Base-by-base conservation (phyloP, 176 grass and related monocot species). In the Triticum dicoccoides region DNA sequence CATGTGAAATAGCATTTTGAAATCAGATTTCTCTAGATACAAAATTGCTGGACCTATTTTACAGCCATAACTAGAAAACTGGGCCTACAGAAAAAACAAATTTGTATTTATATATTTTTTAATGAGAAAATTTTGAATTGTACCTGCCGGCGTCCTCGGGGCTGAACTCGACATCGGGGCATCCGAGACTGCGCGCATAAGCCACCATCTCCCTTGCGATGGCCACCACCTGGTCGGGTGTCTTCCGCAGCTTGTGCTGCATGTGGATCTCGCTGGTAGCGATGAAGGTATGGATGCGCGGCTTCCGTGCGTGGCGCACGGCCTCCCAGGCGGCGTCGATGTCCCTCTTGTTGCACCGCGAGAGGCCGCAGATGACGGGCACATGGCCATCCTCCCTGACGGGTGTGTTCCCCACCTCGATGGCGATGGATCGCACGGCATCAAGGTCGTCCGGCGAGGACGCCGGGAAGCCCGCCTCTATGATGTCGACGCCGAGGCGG, bases 121-220 rank as follows among this genome's bases (percentile, higher is more conserved):
- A 44, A 56, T 5, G 47, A 35, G 65, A 69, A 69, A 33, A 54
- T 14, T 56, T 64, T 54, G 30, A 41, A 20, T 11, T 42, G 9
- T 88, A 99, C 97, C 97, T 96, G 49, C 97, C 97, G 25, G 97
- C 94, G 21, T 99, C 94, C 86, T 99, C 97, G 1, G 97, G 92
- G 73, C 97, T 93, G 81, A 99, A 99, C 42, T 99, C 94, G 47
- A 99, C 85, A 37, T 99, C 97, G 9, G 77, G 73, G 47, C 97
- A 99, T 4, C 97, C 97, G 1, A 99, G 87, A 89, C 90, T 91
- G 78, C 90, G 88, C 0, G 94, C 92, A 85, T 99, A 99, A 1
- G 94, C 92, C 56, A 99, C 93, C 93, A 92, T 95, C 56, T 95
- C 90, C 74, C 63, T 88, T 0, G 93, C 93, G 41, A 95, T 91